phyloP scores from a whole-genome alignment of 805 yeast species.

The Starmera dryadoides region DNA sequence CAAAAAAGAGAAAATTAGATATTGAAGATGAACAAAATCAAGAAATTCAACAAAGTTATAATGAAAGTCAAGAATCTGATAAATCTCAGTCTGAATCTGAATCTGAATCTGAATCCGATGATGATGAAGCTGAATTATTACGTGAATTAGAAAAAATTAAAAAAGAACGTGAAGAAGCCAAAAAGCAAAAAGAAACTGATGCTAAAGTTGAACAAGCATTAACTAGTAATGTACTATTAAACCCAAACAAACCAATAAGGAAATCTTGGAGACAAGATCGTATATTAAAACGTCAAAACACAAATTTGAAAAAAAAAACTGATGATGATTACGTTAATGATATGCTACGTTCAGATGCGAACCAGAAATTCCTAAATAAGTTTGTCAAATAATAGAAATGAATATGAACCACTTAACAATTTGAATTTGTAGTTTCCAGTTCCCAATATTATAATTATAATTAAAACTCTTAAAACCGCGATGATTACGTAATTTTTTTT shows the following conservation, averaged over 20 bases:
- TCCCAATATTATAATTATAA: too few species aligned
- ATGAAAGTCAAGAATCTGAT: constrained; percentile 12
- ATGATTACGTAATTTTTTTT: too few species aligned
- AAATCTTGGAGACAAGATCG: constrained; percentile 29
- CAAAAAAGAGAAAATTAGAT: constrained; percentile 1
- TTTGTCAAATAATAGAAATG: constrained; percentile 25
- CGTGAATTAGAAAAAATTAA: constrained; percentile 32
- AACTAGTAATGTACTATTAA: constrained; percentile 20
- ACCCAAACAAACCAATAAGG: constrained; percentile 7
- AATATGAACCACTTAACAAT: too few species aligned
- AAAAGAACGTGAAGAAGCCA: constrained; percentile 24
- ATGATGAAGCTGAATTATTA: constrained; percentile 38
- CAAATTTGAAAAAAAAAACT: not conserved
- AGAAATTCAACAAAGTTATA: constrained; percentile 25
- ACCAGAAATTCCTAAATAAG: constrained; percentile 33
- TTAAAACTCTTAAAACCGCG: too few species aligned
- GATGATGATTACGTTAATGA: constrained; percentile 24
- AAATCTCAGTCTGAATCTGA: constrained; percentile 22
- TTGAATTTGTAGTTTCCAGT: too few species aligned
- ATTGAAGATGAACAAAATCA: constrained; percentile 5
- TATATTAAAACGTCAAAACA: constrained; percentile 18
- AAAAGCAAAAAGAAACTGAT: constrained; percentile 20
- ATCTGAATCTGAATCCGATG: constrained; percentile 28
- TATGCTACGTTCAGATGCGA: constrained; percentile 31
- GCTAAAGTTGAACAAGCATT: constrained; percentile 15